A percentile compares a stretch with the other conserved stretches of the same genome.
Evolutionary conservation across 2,329 filamentous ascomycete species (phyloP).

Genomic region (Dryadomyces sulphureus): DNA sequence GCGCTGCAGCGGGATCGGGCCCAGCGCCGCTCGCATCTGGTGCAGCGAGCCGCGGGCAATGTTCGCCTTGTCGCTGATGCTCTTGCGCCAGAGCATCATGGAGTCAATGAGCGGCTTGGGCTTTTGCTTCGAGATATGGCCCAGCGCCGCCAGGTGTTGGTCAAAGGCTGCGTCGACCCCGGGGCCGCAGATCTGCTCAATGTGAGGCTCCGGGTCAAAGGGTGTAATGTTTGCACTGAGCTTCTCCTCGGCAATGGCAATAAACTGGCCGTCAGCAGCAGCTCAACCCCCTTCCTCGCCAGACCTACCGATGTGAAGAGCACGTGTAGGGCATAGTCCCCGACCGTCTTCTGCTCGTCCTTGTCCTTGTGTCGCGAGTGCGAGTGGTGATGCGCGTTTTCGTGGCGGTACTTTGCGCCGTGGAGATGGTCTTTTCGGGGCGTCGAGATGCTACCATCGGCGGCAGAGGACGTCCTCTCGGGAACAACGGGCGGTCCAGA

Average conservation of each 20-base stretch:
- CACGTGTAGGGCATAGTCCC: conserved; percentile 92
- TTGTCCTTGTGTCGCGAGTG: conserved; percentile 52
- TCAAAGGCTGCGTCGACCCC: conserved; percentile 83
- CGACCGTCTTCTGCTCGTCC: conserved; percentile 80
- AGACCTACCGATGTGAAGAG: conserved; percentile 71
- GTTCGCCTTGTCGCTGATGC: conserved; percentile 78
- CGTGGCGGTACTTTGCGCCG: conserved; percentile 50
- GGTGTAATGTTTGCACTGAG: conserved; percentile 76
- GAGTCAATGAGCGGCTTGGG: conserved; percentile 92
- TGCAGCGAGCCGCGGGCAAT: conserved; percentile 47
- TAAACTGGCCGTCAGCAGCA: conserved; percentile 40
- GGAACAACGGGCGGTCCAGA: conserved; percentile 13
- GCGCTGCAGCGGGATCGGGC: conserved; percentile 38
- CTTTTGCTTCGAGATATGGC: conserved; percentile 86
- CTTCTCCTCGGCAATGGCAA: conserved; percentile 91
- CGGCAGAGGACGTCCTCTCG: conserved; percentile 31
- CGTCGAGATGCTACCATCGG: conserved; percentile 27
- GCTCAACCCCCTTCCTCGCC: not conserved
- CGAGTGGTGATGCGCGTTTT: conserved; percentile 60
- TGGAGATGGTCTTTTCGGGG: conserved; percentile 46
- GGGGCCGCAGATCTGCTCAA: conserved; percentile 82
- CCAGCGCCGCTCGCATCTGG: conserved; percentile 28
- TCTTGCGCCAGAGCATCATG: conserved; percentile 96
- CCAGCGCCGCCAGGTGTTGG: conserved; percentile 81
- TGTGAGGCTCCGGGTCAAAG: conserved; percentile 65